phyloP scores from a whole-genome alignment of 2,329 filamentous ascomycete species.

The Furcasterigmium furcatum region DNA sequence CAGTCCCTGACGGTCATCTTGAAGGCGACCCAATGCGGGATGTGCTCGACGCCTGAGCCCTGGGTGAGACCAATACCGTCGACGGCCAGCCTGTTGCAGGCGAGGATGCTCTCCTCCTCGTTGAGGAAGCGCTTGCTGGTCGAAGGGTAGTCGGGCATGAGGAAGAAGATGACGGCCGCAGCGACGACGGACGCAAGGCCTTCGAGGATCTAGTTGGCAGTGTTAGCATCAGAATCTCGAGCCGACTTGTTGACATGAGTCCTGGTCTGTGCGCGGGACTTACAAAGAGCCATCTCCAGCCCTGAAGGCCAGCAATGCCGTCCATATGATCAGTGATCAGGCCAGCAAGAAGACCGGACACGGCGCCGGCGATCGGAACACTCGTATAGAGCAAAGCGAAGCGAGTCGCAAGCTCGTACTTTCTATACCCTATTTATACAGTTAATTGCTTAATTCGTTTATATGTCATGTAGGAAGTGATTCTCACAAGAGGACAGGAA shows the following conservation, averaged over 20 bases:
- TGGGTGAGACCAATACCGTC: constrained; percentile 15
- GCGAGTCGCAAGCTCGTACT: constrained; percentile 63
- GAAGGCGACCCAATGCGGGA: constrained; percentile 19
- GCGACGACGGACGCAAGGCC: constrained; percentile 27
- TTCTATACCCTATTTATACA: no score
- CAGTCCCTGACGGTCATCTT: constrained; percentile 19
- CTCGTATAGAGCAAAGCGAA: constrained; percentile 69
- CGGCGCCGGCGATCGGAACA: constrained; percentile 69
- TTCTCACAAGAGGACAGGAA: constrained; percentile 15
- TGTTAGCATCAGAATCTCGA: no score
- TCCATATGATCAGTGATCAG: constrained; percentile 68
- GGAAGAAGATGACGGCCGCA: constrained; percentile 9
- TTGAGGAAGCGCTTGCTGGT: constrained; percentile 14
- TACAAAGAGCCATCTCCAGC: constrained; percentile 60
- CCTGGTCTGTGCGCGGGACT: constrained; percentile 35
- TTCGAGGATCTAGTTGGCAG: constrained; percentile 27
- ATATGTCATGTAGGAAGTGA: no score
- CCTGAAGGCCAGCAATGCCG: constrained; percentile 53
- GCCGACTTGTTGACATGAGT: no score
- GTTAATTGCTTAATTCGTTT: no score
- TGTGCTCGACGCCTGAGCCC: constrained; percentile 5
- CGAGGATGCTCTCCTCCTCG: constrained; percentile 12
- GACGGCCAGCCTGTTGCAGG: constrained; percentile 14
- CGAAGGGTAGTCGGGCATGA: constrained; percentile 15
- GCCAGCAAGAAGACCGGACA: constrained; percentile 70